Evolutionary conservation across 164 flowering plant genomes (phyloP).

Genomic region (Dillenia suffruticosa): DNA sequence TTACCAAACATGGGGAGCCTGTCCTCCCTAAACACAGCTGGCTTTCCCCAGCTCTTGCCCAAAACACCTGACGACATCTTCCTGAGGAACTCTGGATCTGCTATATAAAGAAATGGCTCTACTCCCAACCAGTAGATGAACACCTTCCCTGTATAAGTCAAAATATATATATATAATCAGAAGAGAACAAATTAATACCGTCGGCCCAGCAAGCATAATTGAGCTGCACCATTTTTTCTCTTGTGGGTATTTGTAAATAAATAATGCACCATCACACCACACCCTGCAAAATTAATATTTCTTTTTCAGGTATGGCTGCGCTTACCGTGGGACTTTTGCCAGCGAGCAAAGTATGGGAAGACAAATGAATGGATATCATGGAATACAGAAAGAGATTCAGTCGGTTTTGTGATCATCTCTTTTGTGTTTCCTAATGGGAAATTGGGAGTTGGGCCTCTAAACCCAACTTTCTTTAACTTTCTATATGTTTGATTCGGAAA

Average conservation of each 20-base stretch:
- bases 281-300: not conserved
- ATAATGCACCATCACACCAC: not conserved
- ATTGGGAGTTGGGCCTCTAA: slow-evolving; percentile 71
- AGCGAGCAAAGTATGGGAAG: slow-evolving; percentile 67
- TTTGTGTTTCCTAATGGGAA: slow-evolving; percentile 75
- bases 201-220: too few relatives aligned
- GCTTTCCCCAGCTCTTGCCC: slow-evolving; percentile 91
- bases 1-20: slow-evolving; percentile 84
- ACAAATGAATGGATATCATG: slow-evolving; percentile 69
- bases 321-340: slow-evolving; percentile 69
- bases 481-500: slow-evolving; percentile 29
- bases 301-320: too few relatives aligned
- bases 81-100: slow-evolving; percentile 77
- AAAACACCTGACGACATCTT: slow-evolving; percentile 43
- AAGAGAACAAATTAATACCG: too few relatives aligned
- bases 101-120: slow-evolving; percentile 81
- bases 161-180: not conserved
- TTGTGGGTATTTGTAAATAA: too few relatives aligned
- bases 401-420: slow-evolving; percentile 41
- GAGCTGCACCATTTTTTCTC: too few relatives aligned
- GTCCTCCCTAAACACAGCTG: slow-evolving; percentile 68
- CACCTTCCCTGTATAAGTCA: slow-evolving; percentile 60
- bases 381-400: not conserved
- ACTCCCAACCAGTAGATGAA: slow-evolving; percentile 86
- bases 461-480: slow-evolving; percentile 48